Evolutionary conservation across 2,329 filamentous ascomycete species (phyloP).

Genomic region (Trichophyton equinum): DNA sequence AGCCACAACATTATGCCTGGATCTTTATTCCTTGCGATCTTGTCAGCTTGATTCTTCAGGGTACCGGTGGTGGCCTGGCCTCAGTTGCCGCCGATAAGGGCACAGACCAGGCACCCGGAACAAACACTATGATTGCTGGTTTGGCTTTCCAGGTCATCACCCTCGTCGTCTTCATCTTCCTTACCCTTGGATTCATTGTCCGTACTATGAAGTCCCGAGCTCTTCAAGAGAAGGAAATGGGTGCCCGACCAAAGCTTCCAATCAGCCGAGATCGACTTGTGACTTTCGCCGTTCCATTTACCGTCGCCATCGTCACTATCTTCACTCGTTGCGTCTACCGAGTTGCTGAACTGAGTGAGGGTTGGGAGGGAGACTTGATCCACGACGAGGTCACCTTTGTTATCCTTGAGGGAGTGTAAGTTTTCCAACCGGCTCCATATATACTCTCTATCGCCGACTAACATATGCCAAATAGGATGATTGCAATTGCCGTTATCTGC

Average conservation of each 20-base stretch:
- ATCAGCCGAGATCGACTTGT: constrained; percentile 22
- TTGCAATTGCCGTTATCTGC: constrained; percentile 8
- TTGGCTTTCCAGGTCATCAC: constrained; percentile 49
- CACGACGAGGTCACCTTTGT: constrained; percentile 41
- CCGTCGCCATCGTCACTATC: constrained; percentile 33
- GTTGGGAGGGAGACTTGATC: constrained; percentile 37
- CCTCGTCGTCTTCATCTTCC: constrained; percentile 42
- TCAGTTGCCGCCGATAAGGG: constrained; percentile 15
- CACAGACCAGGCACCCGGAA: constrained; percentile 32
- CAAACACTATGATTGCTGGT: constrained; percentile 54
- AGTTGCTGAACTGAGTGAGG: constrained; percentile 38
- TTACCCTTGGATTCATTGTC: constrained; percentile 39
- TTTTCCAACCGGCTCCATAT: not conserved
- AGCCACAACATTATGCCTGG: constrained; percentile 23
- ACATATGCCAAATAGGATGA: constrained; percentile 6
- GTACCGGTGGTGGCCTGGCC: constrained; percentile 29
- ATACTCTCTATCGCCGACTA: not conserved
- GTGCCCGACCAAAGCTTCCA: constrained; percentile 5
- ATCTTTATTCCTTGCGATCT: constrained; percentile 33
- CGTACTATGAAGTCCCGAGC: constrained; percentile 8
- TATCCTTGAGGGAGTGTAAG: constrained; percentile 37
- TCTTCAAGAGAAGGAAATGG: constrained; percentile 7
- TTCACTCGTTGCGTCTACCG: constrained; percentile 39
- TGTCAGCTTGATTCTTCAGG: constrained; percentile 32
- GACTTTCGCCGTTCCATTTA: constrained; percentile 29